These are phyloP conservation scores for Penicillium sp. DNA, from an alignment of 2,329 filamentous ascomycete genomes.

Conservation along the genomic window DNA sequence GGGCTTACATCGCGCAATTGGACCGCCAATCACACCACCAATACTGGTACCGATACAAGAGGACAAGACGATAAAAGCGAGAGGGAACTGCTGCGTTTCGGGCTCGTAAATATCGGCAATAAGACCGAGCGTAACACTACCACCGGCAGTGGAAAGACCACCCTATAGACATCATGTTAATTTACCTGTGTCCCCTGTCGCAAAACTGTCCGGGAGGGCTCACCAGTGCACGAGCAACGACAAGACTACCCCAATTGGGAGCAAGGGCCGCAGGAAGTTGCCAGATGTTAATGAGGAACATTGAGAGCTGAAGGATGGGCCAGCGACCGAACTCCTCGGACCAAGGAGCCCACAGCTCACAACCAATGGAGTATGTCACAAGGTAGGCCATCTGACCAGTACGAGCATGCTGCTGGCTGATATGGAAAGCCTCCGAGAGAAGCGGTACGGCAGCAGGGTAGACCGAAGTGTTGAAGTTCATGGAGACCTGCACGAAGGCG, in stretches of 20 bases:
- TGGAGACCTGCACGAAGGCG: slow-evolving; percentile 65
- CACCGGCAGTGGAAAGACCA: slow-evolving; percentile 56
- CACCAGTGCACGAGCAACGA: slow-evolving; percentile 59
- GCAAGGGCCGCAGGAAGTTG: slow-evolving; percentile 65
- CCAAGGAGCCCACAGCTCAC: slow-evolving; percentile 81
- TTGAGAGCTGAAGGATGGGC: slow-evolving; percentile 65
- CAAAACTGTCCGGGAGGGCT: not conserved
- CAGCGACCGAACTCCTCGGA: slow-evolving; percentile 73
- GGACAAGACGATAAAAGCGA: slow-evolving; percentile 54
- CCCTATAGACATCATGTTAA: slow-evolving; percentile 28
- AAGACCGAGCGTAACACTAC: slow-evolving; percentile 57
- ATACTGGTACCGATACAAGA: slow-evolving; percentile 51
- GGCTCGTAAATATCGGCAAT: slow-evolving; percentile 56
- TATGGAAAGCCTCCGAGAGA: slow-evolving; percentile 61
- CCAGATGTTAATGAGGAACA: slow-evolving; percentile 71
- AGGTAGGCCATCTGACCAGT: slow-evolving; percentile 71
- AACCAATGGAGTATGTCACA: slow-evolving; percentile 73
- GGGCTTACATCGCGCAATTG: slow-evolving; percentile 38
- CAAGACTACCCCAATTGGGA: slow-evolving; percentile 62
- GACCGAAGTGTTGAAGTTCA: slow-evolving; percentile 71
- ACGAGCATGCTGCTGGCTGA: slow-evolving; percentile 63
- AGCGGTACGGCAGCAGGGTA: slow-evolving; percentile 63
- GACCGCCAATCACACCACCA: slow-evolving; percentile 50
- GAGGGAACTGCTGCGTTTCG: slow-evolving; percentile 52
- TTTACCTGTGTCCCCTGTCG: not conserved